These are phyloP conservation scores for Didymella keratinophila DNA, from an alignment of 2,329 filamentous ascomycete genomes.

Conservation along the genomic window DNA sequence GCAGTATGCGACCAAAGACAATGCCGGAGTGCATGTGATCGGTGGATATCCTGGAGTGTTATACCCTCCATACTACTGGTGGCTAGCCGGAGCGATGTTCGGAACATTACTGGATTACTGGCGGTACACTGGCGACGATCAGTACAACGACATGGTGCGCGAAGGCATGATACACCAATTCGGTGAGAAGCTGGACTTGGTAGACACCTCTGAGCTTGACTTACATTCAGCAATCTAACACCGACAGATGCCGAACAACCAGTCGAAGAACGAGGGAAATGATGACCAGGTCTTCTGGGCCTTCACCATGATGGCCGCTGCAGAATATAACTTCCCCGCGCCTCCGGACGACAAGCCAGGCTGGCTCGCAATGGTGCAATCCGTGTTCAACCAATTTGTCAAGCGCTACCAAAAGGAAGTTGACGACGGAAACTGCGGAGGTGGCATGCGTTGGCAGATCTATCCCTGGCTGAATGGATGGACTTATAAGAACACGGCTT, in stretches of 20 bases:
- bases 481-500: slow-evolving; percentile 51
- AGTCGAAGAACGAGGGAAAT: slow-evolving; percentile 58
- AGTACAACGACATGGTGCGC: slow-evolving; percentile 72
- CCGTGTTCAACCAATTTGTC: slow-evolving; percentile 50
- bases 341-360: slow-evolving; percentile 51
- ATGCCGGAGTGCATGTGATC: slow-evolving; percentile 52
- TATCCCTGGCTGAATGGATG: slow-evolving; percentile 47
- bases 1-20: slow-evolving; percentile 60
- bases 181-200: slow-evolving; percentile 40
- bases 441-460: slow-evolving; percentile 51
- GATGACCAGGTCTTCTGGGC: slow-evolving; percentile 68
- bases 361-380: slow-evolving; percentile 56
- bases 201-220: slow-evolving; percentile 12
- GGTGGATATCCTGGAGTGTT: slow-evolving; percentile 54
- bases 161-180: slow-evolving; percentile 54
- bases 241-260: slow-evolving; percentile 44
- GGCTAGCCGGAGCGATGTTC: slow-evolving; percentile 78
- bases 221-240: not conserved
- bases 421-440: slow-evolving; percentile 37
- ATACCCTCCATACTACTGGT: slow-evolving; percentile 67
- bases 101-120: slow-evolving; percentile 80
- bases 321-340: slow-evolving; percentile 58
- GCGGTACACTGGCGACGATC: slow-evolving; percentile 78
- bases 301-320: slow-evolving; percentile 64
- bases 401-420: slow-evolving; percentile 43